Evolutionary conservation across 2,329 filamentous ascomycete genomes (phyloP).

Genomic region (Ascosphaera acerosa): DNA sequence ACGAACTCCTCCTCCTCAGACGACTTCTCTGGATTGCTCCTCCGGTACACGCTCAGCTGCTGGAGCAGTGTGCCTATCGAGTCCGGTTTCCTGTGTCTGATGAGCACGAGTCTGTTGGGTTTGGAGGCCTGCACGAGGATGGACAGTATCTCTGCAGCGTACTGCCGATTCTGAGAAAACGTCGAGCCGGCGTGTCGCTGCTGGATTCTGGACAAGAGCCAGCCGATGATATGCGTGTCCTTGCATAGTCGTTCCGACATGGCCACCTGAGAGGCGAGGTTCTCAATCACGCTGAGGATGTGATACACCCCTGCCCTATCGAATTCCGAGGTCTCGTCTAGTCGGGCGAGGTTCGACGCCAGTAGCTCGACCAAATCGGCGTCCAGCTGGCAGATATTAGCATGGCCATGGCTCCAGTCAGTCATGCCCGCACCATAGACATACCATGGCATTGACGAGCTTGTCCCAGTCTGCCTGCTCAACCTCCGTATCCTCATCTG

Average conservation of each 20-base stretch:
- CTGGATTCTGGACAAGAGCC: conserved; percentile 53
- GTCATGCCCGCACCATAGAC: too few species aligned
- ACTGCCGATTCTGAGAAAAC: conserved; percentile 81
- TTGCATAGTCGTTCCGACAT: conserved; percentile 47
- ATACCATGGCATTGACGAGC: conserved; percentile 37
- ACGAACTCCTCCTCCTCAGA: conserved; percentile 85
- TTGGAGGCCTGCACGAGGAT: conserved; percentile 59
- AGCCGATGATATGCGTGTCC: conserved; percentile 42
- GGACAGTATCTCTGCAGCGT: conserved; percentile 72
- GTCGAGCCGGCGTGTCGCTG: conserved; percentile 30
- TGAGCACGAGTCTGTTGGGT: conserved; percentile 37
- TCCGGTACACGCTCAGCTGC: conserved; percentile 60
- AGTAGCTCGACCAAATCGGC: conserved; percentile 19
- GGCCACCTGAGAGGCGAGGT: conserved; percentile 44
- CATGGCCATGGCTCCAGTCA: too few species aligned
- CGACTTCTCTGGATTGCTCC: conserved; percentile 61
- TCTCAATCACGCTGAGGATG: conserved; percentile 56
- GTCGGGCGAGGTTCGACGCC: conserved; percentile 37
- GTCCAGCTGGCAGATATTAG: conserved; percentile 12
- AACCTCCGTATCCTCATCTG: conserved; percentile 73
- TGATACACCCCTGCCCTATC: conserved; percentile 76
- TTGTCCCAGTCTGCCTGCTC: conserved; percentile 57
- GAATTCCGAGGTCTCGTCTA: conserved; percentile 46
- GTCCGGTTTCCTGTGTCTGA: conserved; percentile 21
- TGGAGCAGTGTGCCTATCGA: conserved; percentile 61